Percentiles rank a stretch among this genome's conserved stretches.
phyloP scores from a whole-genome alignment of 2,329 filamentous ascomycete genomes.

The Botrytis squamosa region DNA sequence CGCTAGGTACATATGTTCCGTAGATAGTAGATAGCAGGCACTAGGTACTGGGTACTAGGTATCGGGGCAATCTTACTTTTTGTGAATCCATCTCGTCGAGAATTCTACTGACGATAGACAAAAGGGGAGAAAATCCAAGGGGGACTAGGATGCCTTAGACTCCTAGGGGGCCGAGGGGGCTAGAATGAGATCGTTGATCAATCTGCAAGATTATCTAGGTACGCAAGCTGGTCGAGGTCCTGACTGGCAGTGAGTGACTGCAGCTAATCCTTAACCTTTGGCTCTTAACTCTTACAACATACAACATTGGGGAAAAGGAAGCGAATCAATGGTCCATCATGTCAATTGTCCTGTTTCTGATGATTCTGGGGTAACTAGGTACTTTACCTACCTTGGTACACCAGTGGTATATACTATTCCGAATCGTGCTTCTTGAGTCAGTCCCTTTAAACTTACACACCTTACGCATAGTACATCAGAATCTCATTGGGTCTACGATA shows the following conservation, averaged over 20 bases:
- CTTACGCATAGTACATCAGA: background rate
- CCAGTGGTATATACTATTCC: background rate
- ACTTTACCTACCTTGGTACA: background rate
- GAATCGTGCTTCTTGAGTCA: background rate
- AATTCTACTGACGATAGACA: background rate
- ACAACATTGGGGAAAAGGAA: background rate
- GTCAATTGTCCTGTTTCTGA: background rate
- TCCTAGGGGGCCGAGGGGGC: background rate
- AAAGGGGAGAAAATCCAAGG: background rate
- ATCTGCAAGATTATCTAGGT: conserved; percentile 1
- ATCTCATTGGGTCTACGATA: background rate
- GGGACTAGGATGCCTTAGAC: background rate
- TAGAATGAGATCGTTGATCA: background rate
- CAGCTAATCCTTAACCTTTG: background rate
- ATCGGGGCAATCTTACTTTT: background rate
- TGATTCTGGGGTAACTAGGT: background rate
- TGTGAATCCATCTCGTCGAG: background rate
- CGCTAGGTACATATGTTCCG: background rate
- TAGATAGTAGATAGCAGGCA: background rate
- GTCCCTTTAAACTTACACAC: background rate
- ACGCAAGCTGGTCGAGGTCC: background rate
- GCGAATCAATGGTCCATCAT: background rate
- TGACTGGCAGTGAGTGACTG: background rate
- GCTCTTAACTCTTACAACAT: too few species aligned
- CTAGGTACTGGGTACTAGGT: background rate